These are phyloP conservation scores for Hansenula lynferdii DNA, from an alignment of 1,139 yeast species.

Conservation along the genomic window DNA sequence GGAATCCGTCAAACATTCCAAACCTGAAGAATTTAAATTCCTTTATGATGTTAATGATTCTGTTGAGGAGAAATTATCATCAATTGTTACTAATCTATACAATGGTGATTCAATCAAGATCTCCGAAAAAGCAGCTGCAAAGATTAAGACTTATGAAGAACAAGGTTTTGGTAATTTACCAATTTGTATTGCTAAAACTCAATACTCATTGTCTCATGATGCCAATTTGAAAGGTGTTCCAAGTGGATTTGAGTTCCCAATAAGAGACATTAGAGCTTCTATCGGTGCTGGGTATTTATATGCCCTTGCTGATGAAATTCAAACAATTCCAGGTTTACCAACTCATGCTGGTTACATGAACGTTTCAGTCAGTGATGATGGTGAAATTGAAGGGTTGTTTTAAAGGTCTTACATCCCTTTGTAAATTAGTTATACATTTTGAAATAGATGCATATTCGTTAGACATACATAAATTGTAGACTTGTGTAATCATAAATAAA, in stretches of 20 bases:
- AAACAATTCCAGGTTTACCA: conserved; percentile 96
- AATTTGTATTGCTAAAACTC: conserved; percentile 96
- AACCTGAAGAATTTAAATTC: conserved; percentile 55
- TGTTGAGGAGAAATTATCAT: conserved; percentile 77
- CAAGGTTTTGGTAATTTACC: conserved; percentile 95
- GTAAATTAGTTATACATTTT: conserved; percentile 1
- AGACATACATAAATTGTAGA: not conserved
- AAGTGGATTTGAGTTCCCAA: conserved; percentile 89
- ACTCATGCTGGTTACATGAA: conserved; percentile 97
- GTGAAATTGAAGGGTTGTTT: conserved; percentile 93
- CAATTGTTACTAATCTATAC: conserved; percentile 88
- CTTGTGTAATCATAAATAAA: conserved; percentile 3
- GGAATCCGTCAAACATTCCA: conserved; percentile 52
- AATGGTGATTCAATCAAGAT: conserved; percentile 91
- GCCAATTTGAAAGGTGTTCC: conserved; percentile 94
- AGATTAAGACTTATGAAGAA: conserved; percentile 75
- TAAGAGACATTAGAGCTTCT: conserved; percentile 89
- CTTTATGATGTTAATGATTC: conserved; percentile 67
- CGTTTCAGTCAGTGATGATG: conserved; percentile 89
- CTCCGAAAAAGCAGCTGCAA: conserved; percentile 76
- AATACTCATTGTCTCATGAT: conserved; percentile 93
- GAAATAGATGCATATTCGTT: not conserved
- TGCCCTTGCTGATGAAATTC: conserved; percentile 95
- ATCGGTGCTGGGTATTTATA: conserved; percentile 97
- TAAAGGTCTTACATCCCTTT: conserved; percentile 28